Conservation (phyloP, 208 protist genomes). For the Acanthamoeba divionensis region DNA sequence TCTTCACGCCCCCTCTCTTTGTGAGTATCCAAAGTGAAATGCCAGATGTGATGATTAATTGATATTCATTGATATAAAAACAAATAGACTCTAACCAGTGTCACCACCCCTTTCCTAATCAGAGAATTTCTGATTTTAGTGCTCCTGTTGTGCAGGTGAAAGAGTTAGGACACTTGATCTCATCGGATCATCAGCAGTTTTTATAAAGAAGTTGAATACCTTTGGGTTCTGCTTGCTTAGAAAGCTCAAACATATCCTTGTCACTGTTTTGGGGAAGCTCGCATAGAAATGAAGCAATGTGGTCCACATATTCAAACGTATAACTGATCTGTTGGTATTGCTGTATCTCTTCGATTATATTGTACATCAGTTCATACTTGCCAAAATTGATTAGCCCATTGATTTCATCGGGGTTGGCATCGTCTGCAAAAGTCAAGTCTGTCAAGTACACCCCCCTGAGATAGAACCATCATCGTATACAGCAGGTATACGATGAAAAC, state of each 20-base stretch:
- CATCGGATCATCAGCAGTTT: too few species aligned
- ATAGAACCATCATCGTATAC: neutral
- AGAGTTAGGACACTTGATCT: too few species aligned
- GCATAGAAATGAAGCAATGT: constrained; percentile 26
- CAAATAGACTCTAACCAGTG: too few species aligned
- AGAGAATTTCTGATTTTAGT: too few species aligned
- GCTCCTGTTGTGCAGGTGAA: too few species aligned
- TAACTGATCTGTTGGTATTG: constrained; percentile 60
- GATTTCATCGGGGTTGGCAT: constrained; percentile 72
- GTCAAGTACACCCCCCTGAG: constrained; percentile 71
- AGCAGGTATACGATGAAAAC: neutral
- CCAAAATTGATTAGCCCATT: constrained; percentile 75
- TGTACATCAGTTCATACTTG: constrained; percentile 62
- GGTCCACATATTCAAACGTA: constrained; percentile 42
- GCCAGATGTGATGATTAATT: too few species aligned
- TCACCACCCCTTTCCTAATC: too few species aligned
- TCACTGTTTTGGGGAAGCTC: constrained; percentile 33
- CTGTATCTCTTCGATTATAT: constrained; percentile 71
- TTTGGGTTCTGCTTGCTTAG: constrained; percentile 9
- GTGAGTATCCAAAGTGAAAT: too few species aligned
- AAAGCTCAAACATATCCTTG: constrained; percentile 49
- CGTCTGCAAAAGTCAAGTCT: constrained; percentile 79
- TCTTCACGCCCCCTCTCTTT: too few species aligned
- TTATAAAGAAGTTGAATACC: too few species aligned
- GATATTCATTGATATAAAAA: too few species aligned